Evolutionary conservation across 2,329 filamentous ascomycete genomes (phyloP), one percentile per base, ranked within the genome.

Genomic region (Diaporthe velutina): DNA sequence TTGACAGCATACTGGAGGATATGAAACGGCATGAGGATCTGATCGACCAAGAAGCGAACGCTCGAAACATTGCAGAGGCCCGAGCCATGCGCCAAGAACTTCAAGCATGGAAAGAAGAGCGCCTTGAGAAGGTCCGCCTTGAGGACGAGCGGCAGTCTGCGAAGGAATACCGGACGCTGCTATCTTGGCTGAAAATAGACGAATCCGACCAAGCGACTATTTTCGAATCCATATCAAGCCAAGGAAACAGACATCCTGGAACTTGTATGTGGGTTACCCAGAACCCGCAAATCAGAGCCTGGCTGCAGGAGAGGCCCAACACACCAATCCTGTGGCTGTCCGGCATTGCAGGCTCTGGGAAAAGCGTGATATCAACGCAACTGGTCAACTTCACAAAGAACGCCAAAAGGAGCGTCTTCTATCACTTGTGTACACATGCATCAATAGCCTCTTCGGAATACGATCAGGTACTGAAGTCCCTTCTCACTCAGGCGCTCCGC

Each of bases 291-390:
- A 75, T 85, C 7, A 52, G 19, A 2, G 57, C 78, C 1, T 83
- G 81, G 82, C 70, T 83, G 13, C 74, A 73, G 50, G n/a, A 15
- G 3, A 77, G 50, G 0, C 73, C 74, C 0, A 78, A 82, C 5
- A 70, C 73, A 0, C 71, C 77, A 3, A 77, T 81, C 28, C n/a
- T 54, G 4, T 48, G 45, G 45, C 77, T 85, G 0, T 80, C 83
- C 7, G 84, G 84, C 0, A 76, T 73, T 3, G 81, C 83, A 0
- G 84, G 84, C 1, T 79, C 79, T 1, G 84, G 84, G 0, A 86
- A 85, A 66, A 85, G 82, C 45, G 79, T 84, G 0, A 57, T 85
- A 3, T 68, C 80, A 15, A 76, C 78, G 0, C 79, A 82, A 28
- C 73, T 86, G 9, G 70, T 78, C 10, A 78, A 54, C 1, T 85